These are phyloP conservation scores for Aspergillus tubingensis DNA, from an alignment of 2,329 filamentous ascomycete species.

Conservation along the genomic window DNA sequence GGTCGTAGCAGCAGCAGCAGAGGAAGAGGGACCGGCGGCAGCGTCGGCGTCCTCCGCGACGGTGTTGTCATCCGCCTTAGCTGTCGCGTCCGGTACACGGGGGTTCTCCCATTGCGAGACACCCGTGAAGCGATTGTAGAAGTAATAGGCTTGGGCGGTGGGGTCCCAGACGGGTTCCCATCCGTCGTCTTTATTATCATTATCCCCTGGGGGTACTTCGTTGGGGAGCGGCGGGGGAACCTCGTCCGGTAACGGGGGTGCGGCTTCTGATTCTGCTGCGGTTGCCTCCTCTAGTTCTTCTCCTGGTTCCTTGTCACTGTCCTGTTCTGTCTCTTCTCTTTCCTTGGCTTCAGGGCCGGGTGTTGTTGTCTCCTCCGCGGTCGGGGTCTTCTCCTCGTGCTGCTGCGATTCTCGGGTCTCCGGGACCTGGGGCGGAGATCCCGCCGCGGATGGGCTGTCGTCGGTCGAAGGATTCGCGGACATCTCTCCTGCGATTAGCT, in stretches of 20 bases:
- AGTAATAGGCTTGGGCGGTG: slow-evolving; percentile 71
- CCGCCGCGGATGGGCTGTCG: slow-evolving; percentile 1
- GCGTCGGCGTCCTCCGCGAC: background rate
- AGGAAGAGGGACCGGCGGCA: no score
- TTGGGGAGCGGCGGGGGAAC: slow-evolving; percentile 54
- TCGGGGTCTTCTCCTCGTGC: slow-evolving; percentile 24
- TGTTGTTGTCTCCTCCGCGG: slow-evolving; percentile 1
- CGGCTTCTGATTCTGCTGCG: slow-evolving; percentile 17
- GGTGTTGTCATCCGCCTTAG: slow-evolving; percentile 27
- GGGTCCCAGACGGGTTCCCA: slow-evolving; percentile 82
- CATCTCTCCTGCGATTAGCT: slow-evolving; percentile 18
- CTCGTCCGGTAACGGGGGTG: slow-evolving; percentile 45
- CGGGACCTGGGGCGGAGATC: background rate
- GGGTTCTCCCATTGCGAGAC: slow-evolving; percentile 85
- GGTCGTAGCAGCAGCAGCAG: background rate
- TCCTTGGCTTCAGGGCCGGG: background rate
- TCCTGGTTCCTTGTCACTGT: slow-evolving; percentile 13
- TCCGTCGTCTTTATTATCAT: slow-evolving; percentile 59
- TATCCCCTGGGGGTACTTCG: slow-evolving; percentile 52
- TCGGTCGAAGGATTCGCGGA: slow-evolving; percentile 11
- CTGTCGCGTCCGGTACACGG: slow-evolving; percentile 59
- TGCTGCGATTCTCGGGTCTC: slow-evolving; percentile 21
- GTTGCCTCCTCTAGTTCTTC: slow-evolving; percentile 19
- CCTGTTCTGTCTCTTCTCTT: slow-evolving; percentile 18
- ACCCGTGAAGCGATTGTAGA: slow-evolving; percentile 78